Conservation (phyloP, 108 stramenopile species). For the Schizochytrium sp. region DNA sequence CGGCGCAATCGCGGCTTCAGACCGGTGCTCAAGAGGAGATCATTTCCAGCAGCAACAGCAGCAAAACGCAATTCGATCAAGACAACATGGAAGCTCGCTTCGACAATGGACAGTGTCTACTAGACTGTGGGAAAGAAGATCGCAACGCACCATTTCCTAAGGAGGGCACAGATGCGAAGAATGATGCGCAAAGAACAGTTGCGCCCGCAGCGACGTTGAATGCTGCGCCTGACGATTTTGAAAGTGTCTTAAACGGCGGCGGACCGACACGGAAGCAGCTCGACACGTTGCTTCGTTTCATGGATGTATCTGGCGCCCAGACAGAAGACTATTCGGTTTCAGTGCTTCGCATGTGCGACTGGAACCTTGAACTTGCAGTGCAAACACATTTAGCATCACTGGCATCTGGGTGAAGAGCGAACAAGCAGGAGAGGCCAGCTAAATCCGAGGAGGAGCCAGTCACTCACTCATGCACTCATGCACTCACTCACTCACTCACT, state of each 20-base stretch:
- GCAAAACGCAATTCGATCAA: not conserved
- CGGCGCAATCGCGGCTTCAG: too few relatives aligned
- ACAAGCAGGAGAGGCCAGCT: not conserved
- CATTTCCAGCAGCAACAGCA: too few relatives aligned
- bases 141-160: not conserved
- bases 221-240: not conserved
- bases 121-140: not conserved
- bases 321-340: not conserved
- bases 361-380: not conserved
- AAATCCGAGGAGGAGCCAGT: too few relatives aligned
- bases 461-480: too few relatives aligned
- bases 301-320: not conserved
- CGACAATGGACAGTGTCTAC: not conserved
- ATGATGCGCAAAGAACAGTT: not conserved
- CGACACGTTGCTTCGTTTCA: not conserved
- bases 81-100: not conserved
- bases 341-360: slow-evolving; percentile 8
- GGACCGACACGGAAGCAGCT: not conserved
- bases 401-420: not conserved
- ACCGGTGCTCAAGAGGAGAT: too few relatives aligned
- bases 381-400: not conserved
- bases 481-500: too few relatives aligned
- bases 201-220: not conserved
- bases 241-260: not conserved
- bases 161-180: not conserved